These are phyloP conservation scores for sorghum (Sorghum bicolor) DNA, from an alignment of 176 grass and related monocot genomes.

Conservation along the genomic window DNA sequence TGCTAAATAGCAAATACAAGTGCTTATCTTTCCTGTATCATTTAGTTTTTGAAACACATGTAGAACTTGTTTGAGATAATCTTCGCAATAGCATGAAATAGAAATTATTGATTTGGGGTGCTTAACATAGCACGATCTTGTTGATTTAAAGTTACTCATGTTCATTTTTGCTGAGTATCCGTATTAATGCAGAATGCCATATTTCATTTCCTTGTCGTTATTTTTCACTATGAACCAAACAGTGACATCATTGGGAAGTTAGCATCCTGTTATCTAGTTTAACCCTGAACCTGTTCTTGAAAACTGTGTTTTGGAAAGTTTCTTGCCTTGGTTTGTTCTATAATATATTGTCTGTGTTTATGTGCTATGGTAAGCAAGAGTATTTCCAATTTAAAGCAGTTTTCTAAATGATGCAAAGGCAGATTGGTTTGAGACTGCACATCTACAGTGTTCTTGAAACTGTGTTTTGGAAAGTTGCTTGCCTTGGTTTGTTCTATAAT, in stretches of 20 bases:
- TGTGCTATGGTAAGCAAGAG: not conserved
- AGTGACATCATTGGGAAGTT: not conserved
- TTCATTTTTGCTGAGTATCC: not conserved
- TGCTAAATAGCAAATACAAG: not conserved
- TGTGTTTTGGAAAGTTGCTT: not conserved
- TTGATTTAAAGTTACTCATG: not conserved
- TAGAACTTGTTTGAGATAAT: not conserved
- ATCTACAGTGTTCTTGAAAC: not conserved
- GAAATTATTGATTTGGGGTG: conserved; percentile 4
- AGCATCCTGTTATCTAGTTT: conserved; percentile 16
- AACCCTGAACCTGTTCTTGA: not conserved
- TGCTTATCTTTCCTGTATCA: not conserved
- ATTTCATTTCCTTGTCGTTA: not conserved
- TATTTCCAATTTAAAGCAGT: not conserved
- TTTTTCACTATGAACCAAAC: not conserved
- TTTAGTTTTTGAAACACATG: not conserved
- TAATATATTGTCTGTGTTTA: not conserved
- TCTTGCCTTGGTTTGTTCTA: not conserved
- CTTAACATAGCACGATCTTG: not conserved
- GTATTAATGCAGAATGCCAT: not conserved
- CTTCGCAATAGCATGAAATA: not conserved
- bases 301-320: not conserved
- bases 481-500: not conserved
- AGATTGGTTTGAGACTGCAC: not conserved
- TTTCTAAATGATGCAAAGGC: not conserved